phyloP scores from a whole-genome alignment of 345 rosid species.

The Eucalyptus sp. region DNA sequence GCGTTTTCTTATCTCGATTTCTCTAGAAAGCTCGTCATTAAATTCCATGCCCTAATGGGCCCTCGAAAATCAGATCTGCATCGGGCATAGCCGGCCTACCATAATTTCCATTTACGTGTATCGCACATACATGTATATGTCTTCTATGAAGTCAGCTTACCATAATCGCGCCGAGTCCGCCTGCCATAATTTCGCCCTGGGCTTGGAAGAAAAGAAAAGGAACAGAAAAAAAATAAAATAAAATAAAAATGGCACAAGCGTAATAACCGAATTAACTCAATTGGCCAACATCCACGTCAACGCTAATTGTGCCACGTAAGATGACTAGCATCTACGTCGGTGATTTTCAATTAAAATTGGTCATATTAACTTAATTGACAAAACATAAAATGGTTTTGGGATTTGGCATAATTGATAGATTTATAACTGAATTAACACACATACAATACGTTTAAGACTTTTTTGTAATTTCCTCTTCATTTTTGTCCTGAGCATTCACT shows the following conservation, averaged over 20 bases:
- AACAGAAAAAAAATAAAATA: too few species aligned
- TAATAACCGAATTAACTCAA: too few species aligned
- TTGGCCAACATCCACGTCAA: rapidly evolving
- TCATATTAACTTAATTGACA: too few species aligned
- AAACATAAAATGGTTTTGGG: rapidly evolving
- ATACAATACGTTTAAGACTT: too few species aligned
- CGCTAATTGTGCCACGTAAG: rapidly evolving
- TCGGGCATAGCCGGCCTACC: background rate
- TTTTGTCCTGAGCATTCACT: rapidly evolving
- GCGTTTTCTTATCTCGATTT: background rate
- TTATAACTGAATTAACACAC: too few species aligned
- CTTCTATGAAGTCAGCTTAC: too few species aligned
- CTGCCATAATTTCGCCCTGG: rapidly evolving
- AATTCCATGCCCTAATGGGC: background rate
- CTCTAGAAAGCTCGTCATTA: background rate
- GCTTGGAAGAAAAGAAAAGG: too few species aligned
- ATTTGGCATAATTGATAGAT: too few species aligned
- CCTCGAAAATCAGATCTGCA: background rate
- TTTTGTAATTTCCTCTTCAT: too few species aligned
- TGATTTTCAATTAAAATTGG: too few species aligned
- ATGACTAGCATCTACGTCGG: rapidly evolving
- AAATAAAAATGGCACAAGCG: too few species aligned
- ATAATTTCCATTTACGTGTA: background rate
- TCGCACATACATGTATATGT: too few species aligned
- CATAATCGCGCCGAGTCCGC: rapidly evolving